A percentile compares a stretch with the other conserved stretches of the same genome.
Conservation (phyloP, 306 rosid genomes). For the Vigna radiata region DNA sequence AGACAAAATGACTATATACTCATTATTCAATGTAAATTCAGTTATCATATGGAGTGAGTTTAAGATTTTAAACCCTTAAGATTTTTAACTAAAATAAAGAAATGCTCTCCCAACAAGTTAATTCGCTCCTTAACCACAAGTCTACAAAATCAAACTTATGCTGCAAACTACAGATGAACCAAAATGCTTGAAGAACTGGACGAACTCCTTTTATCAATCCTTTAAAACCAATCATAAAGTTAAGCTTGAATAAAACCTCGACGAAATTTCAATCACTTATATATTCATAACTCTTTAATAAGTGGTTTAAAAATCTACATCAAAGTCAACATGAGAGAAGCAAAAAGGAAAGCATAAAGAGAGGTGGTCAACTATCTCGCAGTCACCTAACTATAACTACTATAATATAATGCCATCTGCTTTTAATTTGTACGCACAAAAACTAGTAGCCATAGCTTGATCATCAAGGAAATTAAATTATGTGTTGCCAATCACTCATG, state of each 20-base stretch:
- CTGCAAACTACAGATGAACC: neutral
- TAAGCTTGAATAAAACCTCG: constrained; percentile 24
- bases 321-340: neutral
- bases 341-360: neutral
- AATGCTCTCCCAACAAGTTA: neutral
- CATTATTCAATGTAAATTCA: neutral
- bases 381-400: neutral
- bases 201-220: constrained; percentile 3
- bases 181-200: constrained; percentile 33
- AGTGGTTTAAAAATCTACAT: neutral
- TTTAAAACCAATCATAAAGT: constrained; percentile 17
- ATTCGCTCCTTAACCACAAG: constrained; percentile 25
- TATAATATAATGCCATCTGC: neutral
- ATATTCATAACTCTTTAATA: neutral
- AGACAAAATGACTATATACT: neutral
- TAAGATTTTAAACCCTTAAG: constrained; percentile 4
- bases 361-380: neutral
- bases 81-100: constrained; percentile 12
- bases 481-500: neutral
- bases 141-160: constrained; percentile 2
- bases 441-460: neutral
- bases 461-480: neutral
- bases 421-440: neutral
- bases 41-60: neutral
- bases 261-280: constrained; percentile 1